These are phyloP conservation scores for Mucuna pruriens DNA, from an alignment of 306 rosid species.

Conservation along the genomic window DNA sequence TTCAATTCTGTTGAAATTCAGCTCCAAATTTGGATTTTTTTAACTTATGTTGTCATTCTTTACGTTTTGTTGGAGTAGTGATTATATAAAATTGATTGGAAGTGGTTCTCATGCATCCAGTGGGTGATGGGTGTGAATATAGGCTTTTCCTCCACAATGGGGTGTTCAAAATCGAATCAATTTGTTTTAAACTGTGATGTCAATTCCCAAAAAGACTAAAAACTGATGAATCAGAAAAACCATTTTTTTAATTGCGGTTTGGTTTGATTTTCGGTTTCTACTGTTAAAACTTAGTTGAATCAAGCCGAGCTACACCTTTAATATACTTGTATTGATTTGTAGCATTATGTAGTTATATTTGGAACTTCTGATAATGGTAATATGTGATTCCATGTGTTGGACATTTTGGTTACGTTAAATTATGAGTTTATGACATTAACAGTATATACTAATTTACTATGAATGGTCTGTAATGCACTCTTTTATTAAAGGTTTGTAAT, in stretches of 20 bases:
- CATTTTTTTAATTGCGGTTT: background rate
- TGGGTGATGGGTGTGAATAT: background rate
- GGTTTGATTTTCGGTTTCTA: background rate
- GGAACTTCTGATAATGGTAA: background rate
- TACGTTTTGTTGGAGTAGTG: constrained; percentile 6
- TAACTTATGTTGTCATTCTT: background rate
- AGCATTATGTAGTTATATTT: background rate
- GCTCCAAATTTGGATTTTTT: background rate
- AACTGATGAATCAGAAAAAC: background rate
- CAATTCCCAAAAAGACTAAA: background rate
- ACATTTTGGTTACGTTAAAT: background rate
- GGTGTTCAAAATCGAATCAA: background rate
- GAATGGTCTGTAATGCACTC: no score
- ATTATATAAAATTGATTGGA: background rate
- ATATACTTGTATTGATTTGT: background rate
- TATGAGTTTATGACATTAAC: background rate
- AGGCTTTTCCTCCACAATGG: background rate
- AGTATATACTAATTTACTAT: background rate
- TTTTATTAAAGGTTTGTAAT: no score
- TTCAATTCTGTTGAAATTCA: constrained; percentile 22
- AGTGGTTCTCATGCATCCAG: background rate
- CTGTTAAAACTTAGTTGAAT: background rate
- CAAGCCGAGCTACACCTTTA: background rate
- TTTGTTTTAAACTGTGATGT: background rate
- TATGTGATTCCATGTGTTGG: background rate